Evolutionary conservation across 2,329 filamentous ascomycete species (phyloP), one percentile per base, ranked within the genome.

Genomic region (Didymella glomerata): DNA sequence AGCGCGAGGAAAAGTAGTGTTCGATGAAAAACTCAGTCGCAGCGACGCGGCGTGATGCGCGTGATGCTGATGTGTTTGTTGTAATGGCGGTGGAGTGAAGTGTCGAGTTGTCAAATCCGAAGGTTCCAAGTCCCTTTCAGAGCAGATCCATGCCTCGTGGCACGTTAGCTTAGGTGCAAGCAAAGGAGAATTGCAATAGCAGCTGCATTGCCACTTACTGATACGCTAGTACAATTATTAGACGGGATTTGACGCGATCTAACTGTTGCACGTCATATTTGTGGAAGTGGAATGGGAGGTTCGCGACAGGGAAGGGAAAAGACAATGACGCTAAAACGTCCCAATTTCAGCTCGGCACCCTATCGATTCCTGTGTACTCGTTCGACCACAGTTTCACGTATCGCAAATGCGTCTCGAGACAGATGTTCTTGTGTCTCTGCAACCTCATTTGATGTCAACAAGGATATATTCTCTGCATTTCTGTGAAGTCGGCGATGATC

Each of bases 271-370:
- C 48, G 64, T 65, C 65, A 70, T 68, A 67, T 61, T 59, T 46
- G 59, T 67, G 65, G 50, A 67, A 65, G 65, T 66, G 68, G 63
- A 73, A 70, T 71, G 68, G 57, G 66, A 70, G 64, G 65, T 66
- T 63, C 64, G 66, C 64, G 62, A 65, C 66, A 66, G 53, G 58
- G 49, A 66, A 67, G 53, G 62, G 63, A 69, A 69, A 68, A 67
- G 64, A 66, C 42, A 57, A 60, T 67, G 60, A 66, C 65, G 67
- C 73, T 74, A 74, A 70, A 62, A 65, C 56, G 62, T 73, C 65
- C 65, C 67, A 73, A 75, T 73, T 74, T 74, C 72, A 76, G 72
- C 71, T 76, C 72, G 73, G 71, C 68, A 71, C 72, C 65, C 64
- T 65, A 63, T 68, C 66, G 61, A 65, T 66, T 66, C 60, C 62